phyloP scores from a whole-genome alignment of 257 asterid species.

The Scutellaria minor region DNA sequence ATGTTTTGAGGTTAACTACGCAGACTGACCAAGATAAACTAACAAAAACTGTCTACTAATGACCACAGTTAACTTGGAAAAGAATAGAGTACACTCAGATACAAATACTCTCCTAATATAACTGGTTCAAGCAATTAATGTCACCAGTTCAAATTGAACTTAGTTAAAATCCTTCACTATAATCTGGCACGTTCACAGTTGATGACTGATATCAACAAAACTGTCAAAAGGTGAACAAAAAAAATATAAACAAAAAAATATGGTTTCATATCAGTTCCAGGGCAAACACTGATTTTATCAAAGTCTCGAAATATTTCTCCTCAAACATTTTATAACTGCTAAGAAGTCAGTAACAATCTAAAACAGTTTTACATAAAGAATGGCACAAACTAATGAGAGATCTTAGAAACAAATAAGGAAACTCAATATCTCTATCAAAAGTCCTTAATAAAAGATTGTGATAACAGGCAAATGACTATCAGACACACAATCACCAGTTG shows the following conservation, averaged over 20 bases:
- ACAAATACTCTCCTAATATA: slow-evolving; percentile 10
- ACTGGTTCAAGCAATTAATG: slow-evolving; percentile 25
- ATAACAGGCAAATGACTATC: neutral
- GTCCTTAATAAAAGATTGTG: slow-evolving; percentile 7
- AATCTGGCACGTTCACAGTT: neutral
- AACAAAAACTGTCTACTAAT: neutral
- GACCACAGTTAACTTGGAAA: slow-evolving; percentile 13
- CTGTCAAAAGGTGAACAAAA: neutral
- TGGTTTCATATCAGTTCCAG: neutral
- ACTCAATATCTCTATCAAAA: slow-evolving; percentile 1
- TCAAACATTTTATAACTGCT: neutral
- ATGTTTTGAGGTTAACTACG: neutral
- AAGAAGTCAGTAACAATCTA: neutral
- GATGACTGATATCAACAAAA: slow-evolving; percentile 18
- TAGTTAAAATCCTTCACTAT: slow-evolving; percentile 10
- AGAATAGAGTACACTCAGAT: slow-evolving; percentile 15
- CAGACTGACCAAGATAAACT: slow-evolving; percentile 4
- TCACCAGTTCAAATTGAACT: slow-evolving; percentile 17
- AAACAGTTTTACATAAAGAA: neutral
- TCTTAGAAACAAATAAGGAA: neutral
- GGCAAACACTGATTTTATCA: neutral
- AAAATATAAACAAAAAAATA: neutral
- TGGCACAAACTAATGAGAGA: slow-evolving; percentile 6
- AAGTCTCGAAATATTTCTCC: neutral
- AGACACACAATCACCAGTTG: neutral